Base-by-base conservation (phyloP, 441 rosid genomes). In the Aquilaria agallochum region DNA sequence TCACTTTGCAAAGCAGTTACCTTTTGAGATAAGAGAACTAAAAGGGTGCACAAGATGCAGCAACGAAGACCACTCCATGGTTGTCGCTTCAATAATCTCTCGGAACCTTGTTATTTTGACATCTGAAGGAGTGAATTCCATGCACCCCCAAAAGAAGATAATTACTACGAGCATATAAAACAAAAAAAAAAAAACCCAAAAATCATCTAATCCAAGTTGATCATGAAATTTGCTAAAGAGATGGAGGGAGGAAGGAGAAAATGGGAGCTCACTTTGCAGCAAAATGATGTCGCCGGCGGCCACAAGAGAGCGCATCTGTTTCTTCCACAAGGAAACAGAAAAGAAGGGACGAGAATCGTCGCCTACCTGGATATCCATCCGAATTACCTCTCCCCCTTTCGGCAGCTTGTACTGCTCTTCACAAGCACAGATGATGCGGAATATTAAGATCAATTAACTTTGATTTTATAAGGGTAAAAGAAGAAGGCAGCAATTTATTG, bases 321-420 rank as follows among this genome's bases (percentile, higher is more conserved):
- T 82, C 68, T 82, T 81, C 90, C 90, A 85, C 15, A 80, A 53
- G 40, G 82, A 67, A 49, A 85, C 76, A 2, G 74, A 61, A 72
- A 82, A 82, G 34, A 72, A 68, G 13, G 81, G 73, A 36, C 63
- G 69, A 61, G 86, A 76, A 60, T 85, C 81, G 55, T 85, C 87
- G 12, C 90, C 86, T 0, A 82, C 87, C 65, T 72, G 84, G 53
- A 84, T 71, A 66, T 84, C 90, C 0, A 77, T 84, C 75, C 80
- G 71, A 46, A 84, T 56, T 34, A 76, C 61, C 33, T 79, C 80
- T 51, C 84, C 80, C 2, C 86, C 84, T 40, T 64, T 72, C 2
- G 80, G 59, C 55, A 78, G 40, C 70, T 74, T 80, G 55, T 71
- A 80, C 90, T 82, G 77, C 6, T 42, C 11, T 47, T 31, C 34